A percentile compares a stretch with the other conserved stretches of the same genome.
Conservation (phyloP, 768 basidiomycete genomes). For the Hericium alpestre region DNA sequence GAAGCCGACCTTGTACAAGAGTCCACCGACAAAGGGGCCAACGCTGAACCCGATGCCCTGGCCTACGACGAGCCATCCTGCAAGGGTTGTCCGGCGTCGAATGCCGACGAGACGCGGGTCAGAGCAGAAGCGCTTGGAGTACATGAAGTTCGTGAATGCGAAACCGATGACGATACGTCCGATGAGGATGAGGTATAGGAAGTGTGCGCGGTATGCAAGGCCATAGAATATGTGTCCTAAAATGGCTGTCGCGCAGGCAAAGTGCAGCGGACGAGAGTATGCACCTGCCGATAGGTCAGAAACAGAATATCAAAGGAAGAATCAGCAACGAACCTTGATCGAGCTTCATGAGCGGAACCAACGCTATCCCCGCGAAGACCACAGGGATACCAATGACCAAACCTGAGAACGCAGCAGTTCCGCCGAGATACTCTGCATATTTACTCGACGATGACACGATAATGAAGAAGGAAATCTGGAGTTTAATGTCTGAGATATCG, state of each 20-base stretch:
- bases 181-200: constrained; percentile 59
- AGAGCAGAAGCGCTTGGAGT: constrained; percentile 58
- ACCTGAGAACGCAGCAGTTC: constrained; percentile 61
- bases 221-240: constrained; percentile 52
- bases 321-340: constrained; percentile 37
- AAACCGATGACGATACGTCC: constrained; percentile 57
- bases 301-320: not conserved
- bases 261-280: constrained; percentile 42
- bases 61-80: constrained; percentile 51
- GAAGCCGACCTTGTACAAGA: constrained; percentile 54
- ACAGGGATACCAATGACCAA: constrained; percentile 60
- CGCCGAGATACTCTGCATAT: constrained; percentile 54
- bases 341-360: constrained; percentile 43
- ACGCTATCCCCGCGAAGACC: constrained; percentile 44
- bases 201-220: constrained; percentile 46
- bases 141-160: constrained; percentile 57
- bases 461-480: constrained; percentile 59
- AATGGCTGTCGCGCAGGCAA: constrained; percentile 42
- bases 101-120: constrained; percentile 59
- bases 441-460: constrained; percentile 56
- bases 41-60: constrained; percentile 52
- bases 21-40: constrained; percentile 54
- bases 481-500: not conserved
- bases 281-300: constrained; percentile 27
- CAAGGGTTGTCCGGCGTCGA: constrained; percentile 50